A percentile compares a stretch with the other conserved stretches of the same genome.
Conservation (phyloP, 805 yeast genomes). For the Lipomyces lipofer region DNA sequence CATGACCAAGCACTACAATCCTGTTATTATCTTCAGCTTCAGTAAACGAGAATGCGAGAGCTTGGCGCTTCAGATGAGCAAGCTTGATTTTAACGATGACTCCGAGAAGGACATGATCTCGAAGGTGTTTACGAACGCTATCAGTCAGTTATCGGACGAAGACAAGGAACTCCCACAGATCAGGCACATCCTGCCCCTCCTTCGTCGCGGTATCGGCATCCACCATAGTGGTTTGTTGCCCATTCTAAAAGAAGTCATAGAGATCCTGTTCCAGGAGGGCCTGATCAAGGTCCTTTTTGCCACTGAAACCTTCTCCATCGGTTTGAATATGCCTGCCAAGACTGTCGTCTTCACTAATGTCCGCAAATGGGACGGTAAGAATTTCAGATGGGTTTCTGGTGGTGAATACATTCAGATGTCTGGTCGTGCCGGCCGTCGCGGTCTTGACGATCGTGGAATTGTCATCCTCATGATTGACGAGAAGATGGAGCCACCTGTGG, state of each 20-base stretch:
- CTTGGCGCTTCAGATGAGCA: conserved; percentile 91
- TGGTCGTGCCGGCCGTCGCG: conserved; percentile 99
- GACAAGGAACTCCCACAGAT: conserved; percentile 95
- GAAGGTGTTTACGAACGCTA: conserved; percentile 88
- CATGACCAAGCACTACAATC: conserved; percentile 93
- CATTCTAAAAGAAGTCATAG: conserved; percentile 90
- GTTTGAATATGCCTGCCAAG: conserved; percentile 98
- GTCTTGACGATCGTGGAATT: conserved; percentile 98
- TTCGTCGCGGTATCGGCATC: conserved; percentile 95
- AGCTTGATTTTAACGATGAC: conserved; percentile 87
- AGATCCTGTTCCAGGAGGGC: conserved; percentile 95
- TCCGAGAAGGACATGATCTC: conserved; percentile 91
- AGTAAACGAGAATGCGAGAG: conserved; percentile 96
- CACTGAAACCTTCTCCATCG: conserved; percentile 97
- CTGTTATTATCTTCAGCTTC: conserved; percentile 98
- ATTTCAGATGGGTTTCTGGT: conserved; percentile 98
- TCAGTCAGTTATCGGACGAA: conserved; percentile 79
- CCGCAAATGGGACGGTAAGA: conserved; percentile 97
- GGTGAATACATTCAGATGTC: conserved; percentile 99
- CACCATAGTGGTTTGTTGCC: conserved; percentile 97
- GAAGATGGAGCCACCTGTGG: conserved; percentile 99
- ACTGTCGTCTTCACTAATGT: conserved; percentile 98
- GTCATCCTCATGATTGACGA: conserved; percentile 99
- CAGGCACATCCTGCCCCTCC: conserved; percentile 81
- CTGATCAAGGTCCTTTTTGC: conserved; percentile 92